Percentiles rank a stretch among this genome's conserved stretches.
Evolutionary conservation across 2,329 filamentous ascomycete species (phyloP).

Genomic region (Ophiostoma tasmaniense): DNA sequence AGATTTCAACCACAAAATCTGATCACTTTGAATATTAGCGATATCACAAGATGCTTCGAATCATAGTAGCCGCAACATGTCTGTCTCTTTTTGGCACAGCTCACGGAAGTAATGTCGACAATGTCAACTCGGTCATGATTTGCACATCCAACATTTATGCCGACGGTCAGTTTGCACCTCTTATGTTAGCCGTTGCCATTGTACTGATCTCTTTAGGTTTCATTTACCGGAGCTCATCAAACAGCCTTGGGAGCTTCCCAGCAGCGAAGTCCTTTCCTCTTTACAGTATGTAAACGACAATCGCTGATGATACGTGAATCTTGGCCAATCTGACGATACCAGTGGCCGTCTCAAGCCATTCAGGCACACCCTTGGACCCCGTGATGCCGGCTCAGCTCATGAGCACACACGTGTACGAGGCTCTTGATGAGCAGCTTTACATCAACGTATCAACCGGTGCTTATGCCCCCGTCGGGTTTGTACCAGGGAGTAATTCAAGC

Average conservation of each 20-base stretch:
- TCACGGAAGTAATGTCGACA: neutral
- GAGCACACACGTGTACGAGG: constrained; percentile 13
- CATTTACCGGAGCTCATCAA: constrained; percentile 15
- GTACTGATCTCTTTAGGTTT: constrained; percentile 9
- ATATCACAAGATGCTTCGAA: neutral
- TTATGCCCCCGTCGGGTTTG: constrained; percentile 17
- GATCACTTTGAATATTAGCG: neutral
- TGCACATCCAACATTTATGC: constrained; percentile 12
- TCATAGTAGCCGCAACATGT: neutral
- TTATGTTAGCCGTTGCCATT: neutral
- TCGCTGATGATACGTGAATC: neutral
- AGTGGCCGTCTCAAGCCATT: constrained; percentile 15
- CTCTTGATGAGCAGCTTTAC: constrained; percentile 12
- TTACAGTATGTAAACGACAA: constrained; percentile 7
- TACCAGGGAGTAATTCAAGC: constrained; percentile 12
- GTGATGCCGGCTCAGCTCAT: constrained; percentile 8
- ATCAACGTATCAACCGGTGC: constrained; percentile 17
- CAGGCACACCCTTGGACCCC: constrained; percentile 8
- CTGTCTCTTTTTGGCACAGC: neutral
- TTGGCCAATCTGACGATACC: neutral
- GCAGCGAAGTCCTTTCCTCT: constrained; percentile 11
- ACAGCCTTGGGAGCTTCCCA: constrained; percentile 9
- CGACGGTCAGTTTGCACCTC: constrained; percentile 2
- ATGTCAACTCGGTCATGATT: constrained; percentile 9
- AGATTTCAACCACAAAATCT: neutral